A percentile compares a stretch with the other conserved stretches of the same genome.
These are phyloP conservation scores for Gossypium stocksii DNA, from an alignment of 345 rosid species.

Conservation along the genomic window DNA sequence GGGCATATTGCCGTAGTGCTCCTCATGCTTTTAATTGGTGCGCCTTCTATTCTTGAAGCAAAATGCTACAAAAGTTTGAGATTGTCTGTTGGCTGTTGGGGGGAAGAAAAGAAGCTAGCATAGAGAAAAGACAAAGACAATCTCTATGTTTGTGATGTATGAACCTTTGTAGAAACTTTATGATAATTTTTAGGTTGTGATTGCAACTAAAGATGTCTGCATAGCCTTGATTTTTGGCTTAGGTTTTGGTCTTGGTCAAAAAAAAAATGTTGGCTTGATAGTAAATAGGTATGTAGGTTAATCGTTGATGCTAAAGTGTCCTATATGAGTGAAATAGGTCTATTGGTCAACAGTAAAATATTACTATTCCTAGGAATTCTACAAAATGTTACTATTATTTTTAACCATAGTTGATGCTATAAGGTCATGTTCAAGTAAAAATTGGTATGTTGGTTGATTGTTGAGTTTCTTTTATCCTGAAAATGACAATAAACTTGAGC, in stretches of 20 bases:
- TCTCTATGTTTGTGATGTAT: background rate
- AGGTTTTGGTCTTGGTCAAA: background rate
- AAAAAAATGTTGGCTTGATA: background rate
- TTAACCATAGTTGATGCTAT: background rate
- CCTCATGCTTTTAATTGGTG: background rate
- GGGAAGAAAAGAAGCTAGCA: background rate
- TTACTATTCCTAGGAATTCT: background rate
- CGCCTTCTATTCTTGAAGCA: background rate
- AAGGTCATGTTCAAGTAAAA: background rate
- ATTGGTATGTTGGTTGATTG: background rate
- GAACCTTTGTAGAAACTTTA: background rate
- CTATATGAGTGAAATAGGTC: background rate
- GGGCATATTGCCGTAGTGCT: background rate
- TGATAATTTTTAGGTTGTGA: background rate
- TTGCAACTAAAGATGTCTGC: background rate
- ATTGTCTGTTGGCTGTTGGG: background rate
- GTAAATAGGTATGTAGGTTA: background rate
- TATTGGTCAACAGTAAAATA: background rate
- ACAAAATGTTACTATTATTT: background rate
- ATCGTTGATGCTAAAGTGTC: background rate
- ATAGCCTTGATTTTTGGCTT: background rate
- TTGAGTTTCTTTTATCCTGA: background rate
- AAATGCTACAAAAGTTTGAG: background rate
- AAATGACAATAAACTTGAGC: background rate
- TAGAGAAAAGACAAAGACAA: background rate